Conservation (phyloP, 2,329 filamentous ascomycete species). For the Fusarium nurragi region DNA sequence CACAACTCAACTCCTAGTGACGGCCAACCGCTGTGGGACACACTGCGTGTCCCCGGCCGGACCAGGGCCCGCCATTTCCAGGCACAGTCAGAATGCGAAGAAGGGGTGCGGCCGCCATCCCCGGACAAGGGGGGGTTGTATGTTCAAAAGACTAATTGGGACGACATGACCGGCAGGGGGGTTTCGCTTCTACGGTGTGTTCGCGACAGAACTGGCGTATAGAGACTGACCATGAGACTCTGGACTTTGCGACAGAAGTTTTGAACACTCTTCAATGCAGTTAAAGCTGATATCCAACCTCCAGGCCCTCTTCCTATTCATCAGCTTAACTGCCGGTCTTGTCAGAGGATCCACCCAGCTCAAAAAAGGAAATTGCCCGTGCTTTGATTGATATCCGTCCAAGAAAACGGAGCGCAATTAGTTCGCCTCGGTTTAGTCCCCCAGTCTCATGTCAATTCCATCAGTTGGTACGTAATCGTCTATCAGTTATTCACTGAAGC, state of each 20-base stretch:
- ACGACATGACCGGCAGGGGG: constrained; percentile 42
- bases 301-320: constrained; percentile 35
- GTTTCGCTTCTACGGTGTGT: constrained; percentile 47
- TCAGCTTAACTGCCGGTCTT: constrained; percentile 41
- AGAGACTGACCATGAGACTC: constrained; percentile 35
- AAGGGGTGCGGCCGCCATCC: constrained; percentile 41
- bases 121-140: constrained; percentile 38
- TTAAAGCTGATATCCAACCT: constrained; percentile 35
- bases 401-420: constrained; percentile 26
- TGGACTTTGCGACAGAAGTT: constrained; percentile 23
- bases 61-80: constrained; percentile 38
- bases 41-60: constrained; percentile 27
- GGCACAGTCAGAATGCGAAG: constrained; percentile 40
- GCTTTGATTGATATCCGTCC: constrained; percentile 30
- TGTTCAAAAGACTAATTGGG: constrained; percentile 31
- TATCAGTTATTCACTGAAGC: not conserved
- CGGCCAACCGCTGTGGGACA: constrained; percentile 37
- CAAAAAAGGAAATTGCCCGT: constrained; percentile 31
- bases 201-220: constrained; percentile 33
- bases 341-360: constrained; percentile 28
- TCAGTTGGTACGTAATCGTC: constrained; percentile 6
- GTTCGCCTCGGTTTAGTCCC: constrained; percentile 26
- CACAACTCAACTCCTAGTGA: constrained; percentile 31
- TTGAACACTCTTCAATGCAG: constrained; percentile 25
- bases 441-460: constrained; percentile 14